phyloP scores from a whole-genome alignment of 1,139 yeast genomes.

The Blastobotrys capitulatus region DNA sequence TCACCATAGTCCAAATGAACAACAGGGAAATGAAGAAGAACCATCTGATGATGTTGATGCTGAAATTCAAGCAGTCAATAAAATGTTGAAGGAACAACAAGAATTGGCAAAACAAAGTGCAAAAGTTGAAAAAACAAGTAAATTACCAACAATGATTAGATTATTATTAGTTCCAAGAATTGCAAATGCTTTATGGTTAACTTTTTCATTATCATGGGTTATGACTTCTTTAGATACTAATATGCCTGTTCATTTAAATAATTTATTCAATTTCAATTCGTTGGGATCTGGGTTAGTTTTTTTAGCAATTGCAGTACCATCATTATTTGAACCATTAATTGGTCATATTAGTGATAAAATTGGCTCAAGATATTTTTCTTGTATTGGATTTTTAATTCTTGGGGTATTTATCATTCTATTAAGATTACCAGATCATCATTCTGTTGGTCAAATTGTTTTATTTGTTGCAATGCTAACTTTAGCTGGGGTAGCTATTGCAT shows the following conservation, averaged over 20 bases:
- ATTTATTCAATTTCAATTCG: slow-evolving; percentile 29
- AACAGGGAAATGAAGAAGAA: neutral
- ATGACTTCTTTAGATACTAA: slow-evolving; percentile 34
- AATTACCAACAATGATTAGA: neutral
- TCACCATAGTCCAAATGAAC: neutral
- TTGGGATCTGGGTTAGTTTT: slow-evolving; percentile 31
- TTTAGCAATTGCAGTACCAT: slow-evolving; percentile 31
- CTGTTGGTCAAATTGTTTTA: slow-evolving; percentile 27
- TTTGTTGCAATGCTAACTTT: slow-evolving; percentile 29
- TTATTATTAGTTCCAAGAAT: slow-evolving; percentile 20
- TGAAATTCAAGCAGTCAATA: neutral
- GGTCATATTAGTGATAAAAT: slow-evolving; percentile 30
- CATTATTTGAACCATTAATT: slow-evolving; percentile 30
- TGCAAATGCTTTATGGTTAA: slow-evolving; percentile 24
- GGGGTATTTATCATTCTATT: slow-evolving; percentile 28
- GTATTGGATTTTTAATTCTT: slow-evolving; percentile 24
- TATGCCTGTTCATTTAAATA: slow-evolving; percentile 31
- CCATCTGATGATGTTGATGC: neutral
- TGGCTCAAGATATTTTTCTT: slow-evolving; percentile 29
- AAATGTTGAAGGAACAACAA: neutral
- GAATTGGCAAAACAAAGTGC: neutral
- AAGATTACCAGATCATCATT: slow-evolving; percentile 27
- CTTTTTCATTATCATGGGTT: slow-evolving; percentile 31
- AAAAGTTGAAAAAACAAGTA: neutral
- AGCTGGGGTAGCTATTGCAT: slow-evolving; percentile 25